Base-by-base conservation (phyloP, 1,284 basidiomycete species). In the Vanrija sp. region DNA sequence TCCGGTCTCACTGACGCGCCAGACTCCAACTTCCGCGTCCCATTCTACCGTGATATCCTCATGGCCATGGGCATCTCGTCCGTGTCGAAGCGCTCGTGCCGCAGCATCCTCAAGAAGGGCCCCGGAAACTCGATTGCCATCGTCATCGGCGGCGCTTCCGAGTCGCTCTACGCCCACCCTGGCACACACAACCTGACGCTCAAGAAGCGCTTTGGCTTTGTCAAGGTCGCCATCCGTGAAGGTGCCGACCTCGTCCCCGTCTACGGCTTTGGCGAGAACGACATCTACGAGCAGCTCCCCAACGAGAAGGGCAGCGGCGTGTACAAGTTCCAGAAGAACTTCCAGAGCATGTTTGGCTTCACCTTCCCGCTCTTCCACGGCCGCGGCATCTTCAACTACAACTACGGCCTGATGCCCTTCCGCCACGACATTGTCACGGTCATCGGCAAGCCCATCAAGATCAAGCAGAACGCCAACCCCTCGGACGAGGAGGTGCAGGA, bases 261-360 rank as follows among this genome's bases (percentile, higher is more conserved):
- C 1, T 96, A 96, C 68, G 93, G 90, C 1, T 98, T 98, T 66
- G 95, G 95, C 18, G 95, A 98, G 78, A 98, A 98, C 72, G 95
- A 98, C 71, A 95, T 98, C 49, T 98, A 91, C 66, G 83, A 93
- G 61, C 95, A 98, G 78, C 87, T 98, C 37, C 67, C 91, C 1
- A 98, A 97, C 70, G 85, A 92, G 65, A 87, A 86, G 64, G 94
- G 94, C 0, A 96, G 94, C 0, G 85, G 84, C n/a, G 77, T 98
- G 35, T 89, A 92, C 76, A 82, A 79, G 20, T 66, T 96, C 9
- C 93, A 98, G 75, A 89, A 90, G 72, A 84, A 84, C 63, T 96
- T 98, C 72, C 92, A 97, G 73, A 82, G 80, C 46, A 73, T 89
- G 38, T 97, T 98, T 67, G 96, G 95, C 0, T 99, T 98, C 70